Evolutionary conservation across 1,284 basidiomycete genomes (phyloP).

Genomic region (Cutaneotrichosporon dermatis): DNA sequence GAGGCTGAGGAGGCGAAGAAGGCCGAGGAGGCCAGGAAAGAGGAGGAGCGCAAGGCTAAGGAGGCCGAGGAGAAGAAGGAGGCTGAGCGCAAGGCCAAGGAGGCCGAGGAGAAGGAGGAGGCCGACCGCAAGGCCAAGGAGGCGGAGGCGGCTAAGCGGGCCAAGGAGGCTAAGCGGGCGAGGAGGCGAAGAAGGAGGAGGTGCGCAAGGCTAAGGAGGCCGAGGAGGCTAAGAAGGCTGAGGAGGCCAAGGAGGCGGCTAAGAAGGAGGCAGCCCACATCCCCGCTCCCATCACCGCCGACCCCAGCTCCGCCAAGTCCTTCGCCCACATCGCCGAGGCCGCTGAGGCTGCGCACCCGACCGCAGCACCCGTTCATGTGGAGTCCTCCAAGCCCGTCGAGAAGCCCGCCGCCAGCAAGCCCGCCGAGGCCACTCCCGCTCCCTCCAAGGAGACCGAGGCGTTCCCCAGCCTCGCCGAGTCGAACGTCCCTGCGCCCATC

Average conservation of each 20-base stretch:
- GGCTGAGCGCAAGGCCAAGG: background rate
- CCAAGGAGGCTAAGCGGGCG: background rate
- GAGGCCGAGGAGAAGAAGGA: background rate
- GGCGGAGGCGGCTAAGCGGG: background rate
- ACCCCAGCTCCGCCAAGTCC: slow-evolving; percentile 58
- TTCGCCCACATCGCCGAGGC: slow-evolving; percentile 20
- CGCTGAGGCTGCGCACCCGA: background rate
- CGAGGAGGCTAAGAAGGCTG: background rate
- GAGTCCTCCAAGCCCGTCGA: background rate
- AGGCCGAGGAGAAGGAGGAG: background rate
- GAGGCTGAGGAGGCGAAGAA: background rate
- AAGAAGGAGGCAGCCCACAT: background rate
- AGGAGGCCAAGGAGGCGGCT: background rate
- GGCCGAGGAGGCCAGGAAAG: background rate
- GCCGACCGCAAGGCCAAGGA: background rate
- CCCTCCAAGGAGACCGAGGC: background rate
- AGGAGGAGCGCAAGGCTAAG: too few species aligned
- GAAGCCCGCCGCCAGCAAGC: background rate
- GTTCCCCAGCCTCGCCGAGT: slow-evolving; percentile 1
- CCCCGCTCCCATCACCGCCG: too few species aligned
- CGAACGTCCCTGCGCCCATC: background rate
- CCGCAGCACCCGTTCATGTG: background rate
- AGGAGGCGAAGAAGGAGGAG: too few species aligned
- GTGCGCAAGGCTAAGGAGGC: background rate
- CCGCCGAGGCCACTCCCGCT: too few species aligned